These are phyloP conservation scores for Rosa rugosa DNA, from an alignment of 306 rosid species.

Conservation along the genomic window DNA sequence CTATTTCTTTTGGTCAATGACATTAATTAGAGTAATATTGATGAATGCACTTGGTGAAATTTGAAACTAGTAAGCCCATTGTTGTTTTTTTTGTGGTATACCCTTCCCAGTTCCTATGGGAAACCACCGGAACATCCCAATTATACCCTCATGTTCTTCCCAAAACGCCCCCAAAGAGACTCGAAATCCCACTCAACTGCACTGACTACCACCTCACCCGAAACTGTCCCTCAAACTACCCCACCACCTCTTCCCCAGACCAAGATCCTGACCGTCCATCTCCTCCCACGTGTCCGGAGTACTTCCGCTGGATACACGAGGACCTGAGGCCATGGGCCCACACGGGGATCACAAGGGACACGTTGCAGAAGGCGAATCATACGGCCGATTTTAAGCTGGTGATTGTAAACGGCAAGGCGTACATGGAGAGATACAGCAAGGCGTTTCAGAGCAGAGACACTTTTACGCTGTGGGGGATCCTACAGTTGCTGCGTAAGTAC, in stretches of 20 bases:
- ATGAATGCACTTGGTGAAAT: too few relatives aligned
- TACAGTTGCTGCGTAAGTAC: constrained; percentile 78
- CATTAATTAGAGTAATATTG: too few relatives aligned
- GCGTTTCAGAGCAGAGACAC: constrained; percentile 74
- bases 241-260: background rate
- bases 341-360: constrained; percentile 59
- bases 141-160: constrained; percentile 21
- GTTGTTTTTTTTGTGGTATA: too few relatives aligned
- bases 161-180: background rate
- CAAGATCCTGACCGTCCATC: constrained; percentile 26
- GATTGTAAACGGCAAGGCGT: constrained; percentile 66
- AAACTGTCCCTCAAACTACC: constrained; percentile 49
- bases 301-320: constrained; percentile 93
- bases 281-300: constrained; percentile 51
- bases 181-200: constrained; percentile 55
- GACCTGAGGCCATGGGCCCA: constrained; percentile 82
- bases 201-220: constrained; percentile 32
- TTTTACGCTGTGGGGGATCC: constrained; percentile 85
- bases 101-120: too few relatives aligned
- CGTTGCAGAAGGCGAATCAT: constrained; percentile 41
- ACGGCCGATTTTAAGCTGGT: constrained; percentile 69
- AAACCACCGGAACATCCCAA: background rate
- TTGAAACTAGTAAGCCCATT: too few relatives aligned
- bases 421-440: constrained; percentile 55
- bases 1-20: too few relatives aligned